These are phyloP conservation scores for Austroboletus novae-zelandiae DNA, from an alignment of 1,284 basidiomycete genomes.

Conservation along the genomic window DNA sequence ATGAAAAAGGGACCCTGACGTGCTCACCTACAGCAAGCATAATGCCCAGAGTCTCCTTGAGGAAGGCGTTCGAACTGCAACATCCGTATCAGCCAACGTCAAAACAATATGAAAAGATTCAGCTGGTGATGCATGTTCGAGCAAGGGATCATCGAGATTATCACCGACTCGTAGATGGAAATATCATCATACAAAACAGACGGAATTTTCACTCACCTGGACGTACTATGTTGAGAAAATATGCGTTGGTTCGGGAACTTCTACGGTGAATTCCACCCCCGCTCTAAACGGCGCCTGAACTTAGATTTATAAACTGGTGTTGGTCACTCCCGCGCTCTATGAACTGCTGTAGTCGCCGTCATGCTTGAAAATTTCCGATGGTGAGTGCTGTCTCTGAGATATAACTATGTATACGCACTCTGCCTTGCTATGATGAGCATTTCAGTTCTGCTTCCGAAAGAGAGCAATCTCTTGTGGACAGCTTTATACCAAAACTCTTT, in stretches of 20 bases:
- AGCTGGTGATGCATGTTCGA: conserved; percentile 85
- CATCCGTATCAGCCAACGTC: conserved; percentile 4
- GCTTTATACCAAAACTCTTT: conserved; percentile 56
- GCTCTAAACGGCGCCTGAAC: neutral
- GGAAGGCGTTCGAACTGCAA: neutral
- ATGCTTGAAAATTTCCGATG: neutral
- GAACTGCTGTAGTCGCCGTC: no score
- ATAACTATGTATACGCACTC: neutral
- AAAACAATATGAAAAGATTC: conserved; percentile 36
- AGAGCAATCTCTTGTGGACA: conserved; percentile 72
- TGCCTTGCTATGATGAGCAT: conserved; percentile 49
- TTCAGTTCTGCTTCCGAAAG: conserved; percentile 82
- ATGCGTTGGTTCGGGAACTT: neutral
- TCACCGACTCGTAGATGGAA: conserved; percentile 69
- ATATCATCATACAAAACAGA: conserved; percentile 52
- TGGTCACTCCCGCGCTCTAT: no score
- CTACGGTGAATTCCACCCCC: conserved; percentile 8
- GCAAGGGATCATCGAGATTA: conserved; percentile 59
- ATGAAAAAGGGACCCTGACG: neutral
- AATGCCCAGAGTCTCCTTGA: no score
- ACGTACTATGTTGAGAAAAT: neutral
- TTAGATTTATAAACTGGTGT: no score
- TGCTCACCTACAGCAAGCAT: conserved; percentile 10
- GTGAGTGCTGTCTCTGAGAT: conserved; percentile 11
- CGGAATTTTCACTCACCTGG: conserved; percentile 20